A percentile compares a stretch with the other conserved stretches of the same genome.
These are phyloP conservation scores for Helicostylum pulchrum DNA, from an alignment of 192 early-diverging fungal genomes.

Conservation along the genomic window DNA sequence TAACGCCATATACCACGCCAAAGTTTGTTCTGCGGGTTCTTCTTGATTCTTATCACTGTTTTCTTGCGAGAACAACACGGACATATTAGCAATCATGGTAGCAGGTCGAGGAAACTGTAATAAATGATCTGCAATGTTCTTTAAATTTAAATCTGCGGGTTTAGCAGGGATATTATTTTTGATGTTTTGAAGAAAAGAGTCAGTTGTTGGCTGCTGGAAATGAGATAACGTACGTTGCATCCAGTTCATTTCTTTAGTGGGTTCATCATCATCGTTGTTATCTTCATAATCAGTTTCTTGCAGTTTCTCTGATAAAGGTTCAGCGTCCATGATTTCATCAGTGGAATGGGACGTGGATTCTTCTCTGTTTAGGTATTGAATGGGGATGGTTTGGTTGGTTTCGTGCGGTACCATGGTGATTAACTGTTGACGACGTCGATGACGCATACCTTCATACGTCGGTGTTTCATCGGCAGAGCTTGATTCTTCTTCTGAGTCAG, in stretches of 20 bases:
- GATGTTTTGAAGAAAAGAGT: constrained; percentile 21
- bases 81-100: constrained; percentile 23
- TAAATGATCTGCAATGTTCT: constrained; percentile 16
- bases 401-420: background rate
- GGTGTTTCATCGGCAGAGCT: background rate
- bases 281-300: constrained; percentile 15
- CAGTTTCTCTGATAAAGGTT: constrained; percentile 11
- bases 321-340: constrained; percentile 28
- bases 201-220: constrained; percentile 21
- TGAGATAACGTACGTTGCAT: constrained; percentile 34
- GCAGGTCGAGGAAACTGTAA: constrained; percentile 23
- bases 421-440: background rate
- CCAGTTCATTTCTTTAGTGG: constrained; percentile 21
- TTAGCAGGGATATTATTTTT: constrained; percentile 15
- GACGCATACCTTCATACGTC: background rate
- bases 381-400: background rate
- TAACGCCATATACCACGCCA: constrained; percentile 32
- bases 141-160: constrained; percentile 12
- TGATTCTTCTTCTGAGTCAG: background rate
- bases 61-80: constrained; percentile 8
- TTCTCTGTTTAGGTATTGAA: constrained; percentile 19
- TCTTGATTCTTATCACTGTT: background rate
- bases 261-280: background rate
- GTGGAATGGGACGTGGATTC: background rate
- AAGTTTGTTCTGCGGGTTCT: constrained; percentile 19